phyloP scores from a whole-genome alignment of 1,284 basidiomycete genomes.

The Omphalotus olearius region DNA sequence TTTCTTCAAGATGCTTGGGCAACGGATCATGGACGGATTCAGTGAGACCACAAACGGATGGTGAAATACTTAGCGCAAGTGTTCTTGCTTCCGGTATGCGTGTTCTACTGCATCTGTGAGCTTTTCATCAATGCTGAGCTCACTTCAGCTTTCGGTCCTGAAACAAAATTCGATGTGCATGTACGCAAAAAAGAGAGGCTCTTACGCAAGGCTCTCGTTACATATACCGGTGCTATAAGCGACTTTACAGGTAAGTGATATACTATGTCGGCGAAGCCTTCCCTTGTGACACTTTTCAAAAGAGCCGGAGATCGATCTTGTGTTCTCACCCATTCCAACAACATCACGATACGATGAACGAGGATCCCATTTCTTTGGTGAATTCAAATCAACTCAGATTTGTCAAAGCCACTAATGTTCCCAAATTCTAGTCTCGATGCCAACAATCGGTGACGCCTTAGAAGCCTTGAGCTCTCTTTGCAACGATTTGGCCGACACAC shows the following conservation, averaged over 20 bases:
- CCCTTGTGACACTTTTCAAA: neutral
- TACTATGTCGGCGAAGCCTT: neutral
- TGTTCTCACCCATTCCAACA: constrained; percentile 58
- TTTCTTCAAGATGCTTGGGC: constrained; percentile 77
- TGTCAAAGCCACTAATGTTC: neutral
- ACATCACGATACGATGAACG: constrained; percentile 42
- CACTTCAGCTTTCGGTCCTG: constrained; percentile 42
- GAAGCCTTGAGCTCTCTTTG: constrained; percentile 64
- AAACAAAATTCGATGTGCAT: constrained; percentile 53
- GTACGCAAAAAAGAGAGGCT: constrained; percentile 50
- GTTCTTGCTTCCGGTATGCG: constrained; percentile 48
- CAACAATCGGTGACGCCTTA: constrained; percentile 74
- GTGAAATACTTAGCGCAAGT: constrained; percentile 57
- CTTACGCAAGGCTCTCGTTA: constrained; percentile 55
- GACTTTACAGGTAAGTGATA: constrained; percentile 54
- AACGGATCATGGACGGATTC: constrained; percentile 53
- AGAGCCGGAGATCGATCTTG: constrained; percentile 65
- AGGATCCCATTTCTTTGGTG: constrained; percentile 27
- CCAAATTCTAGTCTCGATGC: constrained; percentile 22
- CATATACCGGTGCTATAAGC: constrained; percentile 65
- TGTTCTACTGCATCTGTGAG: neutral
- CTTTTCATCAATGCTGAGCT: neutral
- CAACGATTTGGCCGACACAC: constrained; percentile 51
- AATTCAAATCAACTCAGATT: neutral
- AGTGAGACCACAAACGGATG: constrained; percentile 67